phyloP scores from a whole-genome alignment of 176 grass and related monocot genomes.

The Cenchrus americanus region DNA sequence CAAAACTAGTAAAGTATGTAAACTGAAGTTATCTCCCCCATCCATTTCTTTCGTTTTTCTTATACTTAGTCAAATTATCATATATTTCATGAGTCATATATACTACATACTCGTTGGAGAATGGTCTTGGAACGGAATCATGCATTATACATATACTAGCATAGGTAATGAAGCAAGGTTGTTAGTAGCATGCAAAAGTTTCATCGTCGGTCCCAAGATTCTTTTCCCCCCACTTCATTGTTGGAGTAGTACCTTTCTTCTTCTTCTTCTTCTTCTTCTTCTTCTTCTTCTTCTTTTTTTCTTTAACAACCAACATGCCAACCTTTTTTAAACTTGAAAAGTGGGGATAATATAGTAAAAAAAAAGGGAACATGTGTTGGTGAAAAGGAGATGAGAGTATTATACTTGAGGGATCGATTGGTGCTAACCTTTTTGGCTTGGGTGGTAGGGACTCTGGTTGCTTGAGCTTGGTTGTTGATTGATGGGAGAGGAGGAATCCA shows the following conservation, averaged over 20 bases:
- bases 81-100: no score
- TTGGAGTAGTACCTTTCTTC: neutral
- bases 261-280: neutral
- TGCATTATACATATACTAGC: no score
- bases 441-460: conserved; percentile 1
- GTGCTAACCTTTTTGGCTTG: conserved; percentile 20
- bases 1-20: no score
- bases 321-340: neutral
- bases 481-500: neutral
- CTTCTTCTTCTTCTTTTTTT: neutral
- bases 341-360: neutral
- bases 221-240: neutral
- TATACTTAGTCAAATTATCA: no score
- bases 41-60: no score
- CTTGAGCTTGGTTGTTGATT: neutral
- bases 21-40: no score
- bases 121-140: no score
- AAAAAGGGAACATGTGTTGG: neutral
- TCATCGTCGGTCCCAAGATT: no score
- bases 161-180: no score
- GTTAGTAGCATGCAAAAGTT: no score
- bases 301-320: neutral
- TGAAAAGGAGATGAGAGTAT: neutral
- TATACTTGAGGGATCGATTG: neutral
- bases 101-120: no score